Conservation (phyloP, 768 basidiomycete genomes). For the Boletales sp. region DNA sequence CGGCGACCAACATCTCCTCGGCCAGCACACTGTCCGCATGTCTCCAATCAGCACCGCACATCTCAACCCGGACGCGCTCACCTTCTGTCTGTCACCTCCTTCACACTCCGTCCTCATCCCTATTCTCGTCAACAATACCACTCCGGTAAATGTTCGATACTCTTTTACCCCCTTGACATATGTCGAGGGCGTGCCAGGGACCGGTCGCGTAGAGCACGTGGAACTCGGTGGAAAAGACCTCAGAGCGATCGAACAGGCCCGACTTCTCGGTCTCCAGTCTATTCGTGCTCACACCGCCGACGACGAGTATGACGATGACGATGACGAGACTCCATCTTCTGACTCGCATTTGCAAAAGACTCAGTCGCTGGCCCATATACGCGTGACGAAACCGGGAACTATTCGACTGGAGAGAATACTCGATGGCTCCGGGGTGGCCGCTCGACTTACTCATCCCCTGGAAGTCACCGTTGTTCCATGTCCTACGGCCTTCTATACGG, state of each 20-base stretch:
- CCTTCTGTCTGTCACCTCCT: slow-evolving; percentile 67
- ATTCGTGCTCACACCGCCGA: slow-evolving; percentile 44
- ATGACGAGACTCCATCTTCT: slow-evolving; percentile 28
- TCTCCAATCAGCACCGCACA: slow-evolving; percentile 92
- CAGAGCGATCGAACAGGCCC: slow-evolving; percentile 59
- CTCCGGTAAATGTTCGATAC: slow-evolving; percentile 67
- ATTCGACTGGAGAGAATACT: slow-evolving; percentile 71
- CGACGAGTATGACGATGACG: slow-evolving; percentile 70
- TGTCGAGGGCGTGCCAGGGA: slow-evolving; percentile 35
- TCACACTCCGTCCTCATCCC: slow-evolving; percentile 66
- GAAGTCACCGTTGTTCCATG: slow-evolving; percentile 79
- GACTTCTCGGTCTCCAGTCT: slow-evolving; percentile 49
- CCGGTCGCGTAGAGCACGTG: slow-evolving; percentile 47
- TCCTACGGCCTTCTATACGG: slow-evolving; percentile 66
- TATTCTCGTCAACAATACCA: slow-evolving; percentile 86
- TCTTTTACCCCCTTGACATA: slow-evolving; percentile 64
- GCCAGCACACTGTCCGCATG: slow-evolving; percentile 89
- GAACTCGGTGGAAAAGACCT: slow-evolving; percentile 63
- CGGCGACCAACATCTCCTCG: slow-evolving; percentile 63
- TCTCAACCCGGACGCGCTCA: slow-evolving; percentile 71
- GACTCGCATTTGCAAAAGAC: slow-evolving; percentile 62
- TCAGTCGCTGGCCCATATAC: slow-evolving; percentile 71
- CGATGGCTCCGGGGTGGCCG: slow-evolving; percentile 67
- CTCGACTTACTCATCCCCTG: slow-evolving; percentile 61
- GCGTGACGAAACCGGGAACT: slow-evolving; percentile 67